Conservation (phyloP, 768 basidiomycete species). For the Melanogaster broomeanus region DNA sequence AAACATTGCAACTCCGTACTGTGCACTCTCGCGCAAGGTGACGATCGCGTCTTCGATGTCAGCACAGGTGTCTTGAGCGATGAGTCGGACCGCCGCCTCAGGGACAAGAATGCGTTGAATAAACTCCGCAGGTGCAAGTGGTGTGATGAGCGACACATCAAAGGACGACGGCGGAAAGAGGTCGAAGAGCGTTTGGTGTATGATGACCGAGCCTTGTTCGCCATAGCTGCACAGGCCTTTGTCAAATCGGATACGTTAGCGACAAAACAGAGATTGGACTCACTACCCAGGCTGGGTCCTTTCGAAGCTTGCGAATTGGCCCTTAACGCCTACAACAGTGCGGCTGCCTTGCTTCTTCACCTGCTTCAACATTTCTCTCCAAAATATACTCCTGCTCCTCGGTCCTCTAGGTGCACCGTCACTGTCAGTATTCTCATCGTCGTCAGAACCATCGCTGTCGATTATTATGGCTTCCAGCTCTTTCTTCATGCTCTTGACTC, state of each 20-base stretch:
- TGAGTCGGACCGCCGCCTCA: slow-evolving; percentile 80
- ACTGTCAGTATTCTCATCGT: slow-evolving; percentile 14
- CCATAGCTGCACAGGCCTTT: slow-evolving; percentile 62
- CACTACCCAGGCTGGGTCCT: slow-evolving; percentile 90
- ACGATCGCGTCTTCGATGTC: slow-evolving; percentile 49
- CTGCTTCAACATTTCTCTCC: slow-evolving; percentile 64
- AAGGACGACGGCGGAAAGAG: slow-evolving; percentile 69
- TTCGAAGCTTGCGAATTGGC: slow-evolving; percentile 78
- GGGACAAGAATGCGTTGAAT: slow-evolving; percentile 87
- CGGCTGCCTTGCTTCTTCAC: slow-evolving; percentile 66
- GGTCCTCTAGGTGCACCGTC: slow-evolving; percentile 17
- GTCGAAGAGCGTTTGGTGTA: slow-evolving; percentile 73
- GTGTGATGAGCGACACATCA: slow-evolving; percentile 51
- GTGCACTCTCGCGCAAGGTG: slow-evolving; percentile 72
- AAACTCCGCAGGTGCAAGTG: slow-evolving; percentile 76
- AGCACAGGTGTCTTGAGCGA: slow-evolving; percentile 70
- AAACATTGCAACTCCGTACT: slow-evolving; percentile 87
- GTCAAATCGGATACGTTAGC: neutral
- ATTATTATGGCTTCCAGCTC: slow-evolving; percentile 52
- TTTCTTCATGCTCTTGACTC: slow-evolving; percentile 54
- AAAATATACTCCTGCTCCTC: slow-evolving; percentile 58
- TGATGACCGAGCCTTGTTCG: slow-evolving; percentile 79
- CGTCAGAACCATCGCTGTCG: slow-evolving; percentile 37
- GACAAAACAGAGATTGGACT: slow-evolving; percentile 32
- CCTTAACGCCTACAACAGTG: slow-evolving; percentile 64